phyloP scores from a whole-genome alignment of 352 stramenopile species.

The Phytopythium boreale region DNA sequence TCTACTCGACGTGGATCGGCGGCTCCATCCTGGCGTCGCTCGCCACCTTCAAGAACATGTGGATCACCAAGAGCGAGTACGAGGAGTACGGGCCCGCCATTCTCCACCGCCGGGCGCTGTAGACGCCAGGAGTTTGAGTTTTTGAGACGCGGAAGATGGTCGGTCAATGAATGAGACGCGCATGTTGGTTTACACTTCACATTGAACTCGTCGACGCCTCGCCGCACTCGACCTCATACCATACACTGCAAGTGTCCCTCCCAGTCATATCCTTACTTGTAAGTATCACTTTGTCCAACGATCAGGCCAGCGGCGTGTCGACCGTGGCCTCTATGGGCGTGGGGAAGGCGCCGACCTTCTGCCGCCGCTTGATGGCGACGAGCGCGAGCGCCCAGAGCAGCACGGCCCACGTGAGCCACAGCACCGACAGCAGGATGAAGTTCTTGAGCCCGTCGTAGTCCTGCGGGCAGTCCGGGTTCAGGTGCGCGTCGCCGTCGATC shows the following conservation, averaged over 20 bases:
- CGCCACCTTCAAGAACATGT: slow-evolving; percentile 99
- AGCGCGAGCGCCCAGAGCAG: slow-evolving; percentile 39
- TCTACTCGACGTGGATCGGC: slow-evolving; percentile 97
- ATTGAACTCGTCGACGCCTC: background rate
- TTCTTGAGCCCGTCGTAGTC: slow-evolving; percentile 45
- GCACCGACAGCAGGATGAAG: slow-evolving; percentile 47
- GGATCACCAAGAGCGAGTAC: slow-evolving; percentile 98
- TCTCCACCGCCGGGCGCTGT: slow-evolving; percentile 95
- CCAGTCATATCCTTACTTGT: background rate
- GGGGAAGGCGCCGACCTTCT: slow-evolving; percentile 21
- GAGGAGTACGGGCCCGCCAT: slow-evolving; percentile 97
- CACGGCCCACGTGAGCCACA: slow-evolving; percentile 64
- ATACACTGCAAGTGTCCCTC: background rate
- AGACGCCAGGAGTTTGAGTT: slow-evolving; percentile 9
- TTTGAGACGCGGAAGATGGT: background rate
- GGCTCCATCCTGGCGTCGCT: slow-evolving; percentile 97
- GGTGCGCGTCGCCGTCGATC: slow-evolving; percentile 28
- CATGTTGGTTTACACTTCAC: background rate
- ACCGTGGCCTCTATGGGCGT: slow-evolving; percentile 5
- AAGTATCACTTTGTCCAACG: background rate
- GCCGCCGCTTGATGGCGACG: slow-evolving; percentile 23
- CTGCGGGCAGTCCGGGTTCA: slow-evolving; percentile 48
- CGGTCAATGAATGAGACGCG: background rate
- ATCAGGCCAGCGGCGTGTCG: background rate
- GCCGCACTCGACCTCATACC: background rate